Conservation (phyloP, 306 rosid species). For the Malus asiatica region DNA sequence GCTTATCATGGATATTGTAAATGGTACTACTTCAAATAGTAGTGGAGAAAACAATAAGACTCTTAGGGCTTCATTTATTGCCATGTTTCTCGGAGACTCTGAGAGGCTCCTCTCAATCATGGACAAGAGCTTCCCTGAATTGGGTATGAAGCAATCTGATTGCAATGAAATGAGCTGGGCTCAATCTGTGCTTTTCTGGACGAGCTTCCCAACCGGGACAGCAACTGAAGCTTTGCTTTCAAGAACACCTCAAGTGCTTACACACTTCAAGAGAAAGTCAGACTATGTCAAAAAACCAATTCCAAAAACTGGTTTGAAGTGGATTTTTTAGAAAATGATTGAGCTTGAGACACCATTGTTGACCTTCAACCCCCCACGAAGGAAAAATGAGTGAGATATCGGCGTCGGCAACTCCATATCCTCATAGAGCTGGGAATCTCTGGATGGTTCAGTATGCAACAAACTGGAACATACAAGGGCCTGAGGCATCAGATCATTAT, state of each 20-base stretch:
- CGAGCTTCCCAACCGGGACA: not conserved
- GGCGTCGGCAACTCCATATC: slow-evolving; percentile 12
- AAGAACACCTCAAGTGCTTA: slow-evolving; percentile 15
- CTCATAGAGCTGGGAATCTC: slow-evolving; percentile 27
- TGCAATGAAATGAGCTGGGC: slow-evolving; percentile 29
- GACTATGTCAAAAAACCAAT: slow-evolving; percentile 28
- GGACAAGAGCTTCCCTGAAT: slow-evolving; percentile 25
- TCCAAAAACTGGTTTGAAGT: slow-evolving; percentile 20
- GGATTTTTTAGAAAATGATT: slow-evolving; percentile 12
- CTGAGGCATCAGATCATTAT: not conserved
- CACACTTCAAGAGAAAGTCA: slow-evolving; percentile 21
- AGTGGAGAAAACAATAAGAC: slow-evolving; percentile 3
- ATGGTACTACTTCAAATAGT: not conserved
- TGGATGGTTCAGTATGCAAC: slow-evolving; percentile 22
- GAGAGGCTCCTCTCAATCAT: slow-evolving; percentile 14
- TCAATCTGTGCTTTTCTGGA: slow-evolving; percentile 28
- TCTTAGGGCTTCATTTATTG: slow-evolving; percentile 17
- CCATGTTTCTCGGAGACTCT: slow-evolving; percentile 28
- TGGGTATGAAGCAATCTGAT: slow-evolving; percentile 19
- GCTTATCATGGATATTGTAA: slow-evolving; percentile 20
- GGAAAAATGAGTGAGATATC: not conserved
- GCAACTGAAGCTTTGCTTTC: slow-evolving; percentile 16
- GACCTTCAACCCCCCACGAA: slow-evolving; percentile 27
- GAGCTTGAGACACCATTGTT: slow-evolving; percentile 12
- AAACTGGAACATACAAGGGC: slow-evolving; percentile 15